Evolutionary conservation across 805 yeast species (phyloP), one percentile per base, ranked within the genome.

Genomic region (Pichia occidentalis): DNA sequence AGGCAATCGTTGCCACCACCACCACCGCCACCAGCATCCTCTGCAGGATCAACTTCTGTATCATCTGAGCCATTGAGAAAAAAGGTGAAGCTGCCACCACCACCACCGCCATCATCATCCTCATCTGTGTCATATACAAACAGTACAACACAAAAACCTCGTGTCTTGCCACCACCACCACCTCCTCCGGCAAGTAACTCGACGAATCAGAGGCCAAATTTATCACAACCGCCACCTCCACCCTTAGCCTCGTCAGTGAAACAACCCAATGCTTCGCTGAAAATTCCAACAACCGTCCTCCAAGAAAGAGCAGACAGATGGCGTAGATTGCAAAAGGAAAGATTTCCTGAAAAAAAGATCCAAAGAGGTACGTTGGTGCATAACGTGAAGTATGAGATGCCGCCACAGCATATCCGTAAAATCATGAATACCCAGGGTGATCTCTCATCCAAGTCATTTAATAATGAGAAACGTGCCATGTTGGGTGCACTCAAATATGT

Each of bases 401-500:
- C 97, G 1, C 94, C 95, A 0, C 95, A 88, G 52, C 97, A 88
- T 61, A 62, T 90, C 18, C 69, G 98, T 30, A 85, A 85, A 55
- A 83, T 87, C 42, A 75, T 90, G 54, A 70, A 71, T 35, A 85
- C 79, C 44, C 95, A 86, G 51, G 87, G 87, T 1, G 96, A 90
- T 52, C 73, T 88, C 66, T 75, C 94, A 1, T 75, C 88, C 2
- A 73, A 75, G 46, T 77, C 79, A 45, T 83, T 84, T 34, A 79
- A 90, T 16, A 74, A 82, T 10, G 97, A 90, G 52, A 88, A 87
- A 54, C 68, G 90, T 43, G 77, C 95, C 0, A 87, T 85, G 51
- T 61, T 94, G 19, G 96, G 96, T 2, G 88, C 97, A 1, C 66
- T 92, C 40, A 90, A 87, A 60, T 94, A 82, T 62, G 73, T 94